phyloP scores from a whole-genome alignment of 192 early-diverging fungal species.

The Podochytrium sp. region DNA sequence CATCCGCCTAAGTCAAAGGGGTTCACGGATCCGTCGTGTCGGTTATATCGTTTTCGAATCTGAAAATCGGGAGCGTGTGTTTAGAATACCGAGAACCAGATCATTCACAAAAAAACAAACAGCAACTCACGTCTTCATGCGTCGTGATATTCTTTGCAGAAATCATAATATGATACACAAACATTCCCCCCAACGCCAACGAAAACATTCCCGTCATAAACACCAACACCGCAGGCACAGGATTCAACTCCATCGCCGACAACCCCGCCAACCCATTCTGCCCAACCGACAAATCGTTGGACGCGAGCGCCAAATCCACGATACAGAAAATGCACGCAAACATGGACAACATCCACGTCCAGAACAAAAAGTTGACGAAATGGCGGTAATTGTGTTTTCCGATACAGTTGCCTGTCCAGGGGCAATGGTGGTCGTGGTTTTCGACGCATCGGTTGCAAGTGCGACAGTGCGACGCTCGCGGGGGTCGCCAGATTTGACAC shows the following conservation, averaged over 20 bases:
- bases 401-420: conserved; percentile 93
- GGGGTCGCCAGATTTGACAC: conserved; percentile 86
- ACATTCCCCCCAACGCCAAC: conserved; percentile 66
- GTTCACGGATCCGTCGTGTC: conserved; percentile 45
- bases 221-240: conserved; percentile 66
- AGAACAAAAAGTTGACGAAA: conserved; percentile 79
- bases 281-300: neutral
- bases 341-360: conserved; percentile 62
- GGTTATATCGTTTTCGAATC: conserved; percentile 2
- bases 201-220: conserved; percentile 52
- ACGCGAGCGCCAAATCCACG: conserved; percentile 54
- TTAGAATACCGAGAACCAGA: neutral
- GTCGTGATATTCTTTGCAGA: conserved; percentile 80
- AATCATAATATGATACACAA: conserved; percentile 77
- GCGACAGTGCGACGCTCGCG: conserved; percentile 84
- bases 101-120: neutral
- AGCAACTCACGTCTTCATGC: conserved; percentile 70
- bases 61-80: neutral
- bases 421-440: conserved; percentile 82
- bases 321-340: conserved; percentile 67
- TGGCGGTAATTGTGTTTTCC: conserved; percentile 71
- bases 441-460: conserved; percentile 91
- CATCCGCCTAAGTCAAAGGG: conserved; percentile 57
- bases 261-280: conserved; percentile 38
- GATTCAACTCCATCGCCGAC: conserved; percentile 59